These are phyloP conservation scores for Gentiana macrophylla DNA, from an alignment of 257 asterid species.

Conservation along the genomic window DNA sequence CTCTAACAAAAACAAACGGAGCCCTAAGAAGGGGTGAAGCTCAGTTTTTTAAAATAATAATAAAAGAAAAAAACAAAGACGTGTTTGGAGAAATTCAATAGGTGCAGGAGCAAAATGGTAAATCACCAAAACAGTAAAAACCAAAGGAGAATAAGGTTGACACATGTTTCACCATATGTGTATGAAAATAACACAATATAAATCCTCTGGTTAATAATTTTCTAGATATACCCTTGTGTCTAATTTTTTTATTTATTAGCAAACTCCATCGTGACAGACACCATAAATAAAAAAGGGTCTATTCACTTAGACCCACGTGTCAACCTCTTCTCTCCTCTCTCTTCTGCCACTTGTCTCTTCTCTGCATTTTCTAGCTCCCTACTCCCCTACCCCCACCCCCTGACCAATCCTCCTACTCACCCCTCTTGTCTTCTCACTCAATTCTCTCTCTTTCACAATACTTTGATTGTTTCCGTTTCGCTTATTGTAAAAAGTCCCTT, in stretches of 20 bases:
- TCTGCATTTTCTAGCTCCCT: slow-evolving; percentile 17
- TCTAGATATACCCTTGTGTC: too few species aligned
- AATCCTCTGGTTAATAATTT: slow-evolving; percentile 3
- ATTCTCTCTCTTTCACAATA: not conserved
- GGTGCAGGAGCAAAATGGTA: too few species aligned
- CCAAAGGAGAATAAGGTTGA: too few species aligned
- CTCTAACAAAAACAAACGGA: too few species aligned
- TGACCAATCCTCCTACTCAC: slow-evolving; percentile 3
- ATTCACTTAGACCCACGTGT: slow-evolving; percentile 62
- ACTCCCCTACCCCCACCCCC: not conserved
- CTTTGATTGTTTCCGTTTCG: not conserved
- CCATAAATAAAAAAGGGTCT: slow-evolving; percentile 31
- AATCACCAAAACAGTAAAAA: too few species aligned
- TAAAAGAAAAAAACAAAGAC: too few species aligned
- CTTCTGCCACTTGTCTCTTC: slow-evolving; percentile 58
- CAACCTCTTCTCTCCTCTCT: slow-evolving; percentile 18
- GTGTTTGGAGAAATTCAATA: too few species aligned
- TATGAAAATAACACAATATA: slow-evolving; percentile 5
- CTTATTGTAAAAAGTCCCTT: slow-evolving; percentile 1
- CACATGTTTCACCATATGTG: too few species aligned
- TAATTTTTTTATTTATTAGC: too few species aligned
- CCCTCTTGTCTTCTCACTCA: slow-evolving; percentile 14
- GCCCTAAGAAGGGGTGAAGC: too few species aligned
- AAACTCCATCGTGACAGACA: slow-evolving; percentile 24
- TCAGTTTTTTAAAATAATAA: too few species aligned